Base-by-base conservation (phyloP, 2,329 filamentous ascomycete genomes). In the Talaromyces sp. region DNA sequence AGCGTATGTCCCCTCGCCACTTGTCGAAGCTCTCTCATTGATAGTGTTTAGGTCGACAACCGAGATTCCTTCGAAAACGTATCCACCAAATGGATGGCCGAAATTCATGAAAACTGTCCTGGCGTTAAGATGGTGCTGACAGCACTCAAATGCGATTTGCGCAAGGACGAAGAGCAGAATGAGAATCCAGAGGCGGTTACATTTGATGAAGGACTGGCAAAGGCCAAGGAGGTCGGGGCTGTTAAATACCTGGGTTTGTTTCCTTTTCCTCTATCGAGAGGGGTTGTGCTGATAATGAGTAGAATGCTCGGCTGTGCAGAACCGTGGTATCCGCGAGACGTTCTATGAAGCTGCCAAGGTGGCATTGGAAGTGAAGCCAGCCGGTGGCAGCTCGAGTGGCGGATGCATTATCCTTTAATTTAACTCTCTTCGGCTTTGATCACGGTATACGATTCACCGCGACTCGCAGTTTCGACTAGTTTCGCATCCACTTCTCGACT, bases 301-400 rank as follows among this genome's bases (percentile, higher is more conserved):
- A 89, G 95, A 99, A 84, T 99, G 95, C 83, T 98, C 95, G 43
- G 95, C 95, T 65, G 98, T 98, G 89, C 90, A 93, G 81, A 99
- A 99, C 80, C 88, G 95, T 60, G 95, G 95, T 67, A 96, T 99
- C 74, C 97, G 98, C 79, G 95, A 99, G 80, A 95, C 95, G 50
- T 99, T 99, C 75, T 98, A 95, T 47, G 95, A 99, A 82, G 95
- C 95, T 47, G 94, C 95, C 27, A 90, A 96, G 73, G 95, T 99
- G 41, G 95, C 95, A 14, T 84, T 99, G 27, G 78, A 80, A 43
- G 81, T 82, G 39, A 82, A 82, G 68, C 75, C 79, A 16, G 72
- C 75, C 31, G 72, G 73, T 33, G 71, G 73, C 19, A 77, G 75
- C 54, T 70, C 73, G 16, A 74, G 75, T 52, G 69, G 72, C 19